Conservation (phyloP, 805 yeast species). For the Saturnispora quitensis region DNA sequence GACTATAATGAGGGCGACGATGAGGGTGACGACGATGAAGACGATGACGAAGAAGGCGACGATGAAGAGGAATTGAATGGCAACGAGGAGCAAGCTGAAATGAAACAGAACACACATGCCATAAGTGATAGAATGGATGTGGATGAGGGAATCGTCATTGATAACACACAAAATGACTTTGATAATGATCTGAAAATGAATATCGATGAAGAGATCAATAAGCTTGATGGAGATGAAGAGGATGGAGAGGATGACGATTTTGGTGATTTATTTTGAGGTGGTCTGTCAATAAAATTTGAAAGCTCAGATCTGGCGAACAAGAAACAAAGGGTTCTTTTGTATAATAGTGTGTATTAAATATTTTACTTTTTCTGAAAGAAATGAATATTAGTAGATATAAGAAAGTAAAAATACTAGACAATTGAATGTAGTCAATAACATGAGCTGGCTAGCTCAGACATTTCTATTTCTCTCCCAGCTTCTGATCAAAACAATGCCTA, state of each 20-base stretch:
- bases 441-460: neutral
- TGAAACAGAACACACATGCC: neutral
- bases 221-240: neutral
- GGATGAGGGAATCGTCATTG: neutral
- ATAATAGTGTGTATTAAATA: neutral
- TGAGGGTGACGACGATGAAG: conserved; percentile 16
- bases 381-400: neutral
- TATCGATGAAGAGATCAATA: neutral
- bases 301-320: neutral
- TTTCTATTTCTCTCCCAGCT: conserved; percentile 12
- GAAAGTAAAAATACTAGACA: neutral
- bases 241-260: conserved; percentile 12
- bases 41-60: conserved; percentile 16
- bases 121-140: neutral
- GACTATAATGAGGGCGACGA: conserved; percentile 9
- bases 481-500: conserved; percentile 23
- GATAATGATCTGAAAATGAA: conserved; percentile 8
- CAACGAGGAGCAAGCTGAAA: neutral
- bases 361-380: neutral
- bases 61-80: conserved; percentile 9
- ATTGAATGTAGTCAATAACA: neutral
- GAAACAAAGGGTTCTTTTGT: neutral
- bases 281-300: neutral
- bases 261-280: conserved; percentile 16
- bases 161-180: neutral